Percentiles rank a stretch among this genome's conserved stretches.
phyloP scores from a whole-genome alignment of 1,284 basidiomycete species.

The Porogramme epimiltina region DNA sequence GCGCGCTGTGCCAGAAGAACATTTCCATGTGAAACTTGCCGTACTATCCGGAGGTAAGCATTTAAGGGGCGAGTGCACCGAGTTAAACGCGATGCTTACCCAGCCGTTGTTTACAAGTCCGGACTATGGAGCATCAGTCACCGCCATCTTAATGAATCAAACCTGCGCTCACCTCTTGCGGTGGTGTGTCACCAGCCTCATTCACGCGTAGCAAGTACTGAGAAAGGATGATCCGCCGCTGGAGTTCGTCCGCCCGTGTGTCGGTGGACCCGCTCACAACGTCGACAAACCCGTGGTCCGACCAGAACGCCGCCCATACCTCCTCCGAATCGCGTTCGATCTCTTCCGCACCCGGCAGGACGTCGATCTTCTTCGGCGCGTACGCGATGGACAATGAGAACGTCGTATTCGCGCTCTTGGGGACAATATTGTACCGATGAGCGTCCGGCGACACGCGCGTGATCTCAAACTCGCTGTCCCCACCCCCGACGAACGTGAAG shows the following conservation, averaged over 20 bases:
- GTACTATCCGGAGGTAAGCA: constrained; percentile 31
- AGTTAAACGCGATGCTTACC: constrained; percentile 37
- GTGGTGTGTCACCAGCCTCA: constrained; percentile 55
- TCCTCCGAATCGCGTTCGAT: constrained; percentile 39
- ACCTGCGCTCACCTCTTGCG: constrained; percentile 50
- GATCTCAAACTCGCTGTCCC: constrained; percentile 40
- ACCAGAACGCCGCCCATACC: constrained; percentile 53
- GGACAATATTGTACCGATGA: constrained; percentile 49
- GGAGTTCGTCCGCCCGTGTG: constrained; percentile 53
- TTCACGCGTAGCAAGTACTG: constrained; percentile 62
- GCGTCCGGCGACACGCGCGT: constrained; percentile 39
- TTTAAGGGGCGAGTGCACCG: too few relatives aligned
- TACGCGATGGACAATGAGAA: constrained; percentile 37
- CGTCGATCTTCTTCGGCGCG: constrained; percentile 19
- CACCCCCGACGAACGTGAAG: constrained; percentile 43
- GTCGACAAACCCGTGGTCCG: constrained; percentile 52
- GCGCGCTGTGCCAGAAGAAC: constrained; percentile 61
- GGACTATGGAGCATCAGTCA: constrained; percentile 38
- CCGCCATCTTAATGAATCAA: too few relatives aligned
- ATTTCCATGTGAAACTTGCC: constrained; percentile 66
- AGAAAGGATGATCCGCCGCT: constrained; percentile 57
- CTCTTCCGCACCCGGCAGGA: constrained; percentile 24
- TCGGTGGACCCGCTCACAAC: constrained; percentile 51
- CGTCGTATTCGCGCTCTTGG: constrained; percentile 13
- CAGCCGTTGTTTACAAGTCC: constrained; percentile 62